Conservation (phyloP, 352 stramenopile genomes). For the Pythium rhizo-oryzae region DNA sequence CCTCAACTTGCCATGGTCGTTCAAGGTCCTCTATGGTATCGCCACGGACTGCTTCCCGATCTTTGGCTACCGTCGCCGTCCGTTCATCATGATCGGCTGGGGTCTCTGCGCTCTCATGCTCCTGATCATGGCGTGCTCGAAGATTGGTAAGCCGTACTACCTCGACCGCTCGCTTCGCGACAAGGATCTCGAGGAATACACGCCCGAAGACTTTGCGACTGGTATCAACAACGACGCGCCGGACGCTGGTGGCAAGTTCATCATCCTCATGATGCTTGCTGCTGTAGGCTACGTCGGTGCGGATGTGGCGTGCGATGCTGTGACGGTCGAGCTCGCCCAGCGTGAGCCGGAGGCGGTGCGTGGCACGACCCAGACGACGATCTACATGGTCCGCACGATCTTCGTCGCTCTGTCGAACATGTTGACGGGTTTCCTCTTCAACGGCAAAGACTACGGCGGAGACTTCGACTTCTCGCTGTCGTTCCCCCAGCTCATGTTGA, state of each 20-base stretch:
- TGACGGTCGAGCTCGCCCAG: conserved; percentile 60
- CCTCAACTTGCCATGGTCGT: conserved; percentile 55
- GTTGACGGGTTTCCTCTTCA: conserved; percentile 51
- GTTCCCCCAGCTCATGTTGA: conserved; percentile 49
- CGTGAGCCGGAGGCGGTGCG: conserved; percentile 54
- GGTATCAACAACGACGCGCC: conserved; percentile 41
- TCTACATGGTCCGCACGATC: conserved; percentile 52
- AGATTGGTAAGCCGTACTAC: conserved; percentile 57
- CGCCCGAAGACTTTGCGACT: conserved; percentile 31
- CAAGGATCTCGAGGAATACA: conserved; percentile 28
- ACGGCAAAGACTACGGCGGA: conserved; percentile 52
- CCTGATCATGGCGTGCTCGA: conserved; percentile 47
- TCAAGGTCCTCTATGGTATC: conserved; percentile 60
- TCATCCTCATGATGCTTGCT: conserved; percentile 60
- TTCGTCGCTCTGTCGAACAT: conserved; percentile 48
- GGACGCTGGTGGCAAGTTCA: conserved; percentile 42
- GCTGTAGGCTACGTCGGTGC: conserved; percentile 57
- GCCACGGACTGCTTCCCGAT: conserved; percentile 53
- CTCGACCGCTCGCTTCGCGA: conserved; percentile 31
- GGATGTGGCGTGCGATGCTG: conserved; percentile 50
- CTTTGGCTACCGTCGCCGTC: conserved; percentile 54
- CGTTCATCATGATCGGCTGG: conserved; percentile 62
- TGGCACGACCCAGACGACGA: conserved; percentile 53
- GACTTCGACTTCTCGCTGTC: conserved; percentile 52
- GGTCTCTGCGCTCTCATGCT: conserved; percentile 43